Conservation (phyloP, 2,329 filamentous ascomycete species). For the Pezicula neosporulosa region DNA sequence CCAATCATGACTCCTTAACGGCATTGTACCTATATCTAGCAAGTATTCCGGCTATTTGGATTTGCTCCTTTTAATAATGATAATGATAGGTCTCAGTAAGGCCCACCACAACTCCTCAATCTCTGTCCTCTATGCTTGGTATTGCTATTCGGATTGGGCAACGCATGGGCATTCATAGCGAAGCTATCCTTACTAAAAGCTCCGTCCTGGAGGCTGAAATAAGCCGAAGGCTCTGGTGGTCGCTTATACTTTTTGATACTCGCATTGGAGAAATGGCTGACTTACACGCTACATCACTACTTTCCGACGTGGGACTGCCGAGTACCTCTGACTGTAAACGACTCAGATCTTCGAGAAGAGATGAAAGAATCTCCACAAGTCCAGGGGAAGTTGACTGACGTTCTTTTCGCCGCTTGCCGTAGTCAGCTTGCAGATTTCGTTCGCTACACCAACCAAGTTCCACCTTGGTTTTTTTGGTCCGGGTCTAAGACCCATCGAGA, state of each 20-base stretch:
- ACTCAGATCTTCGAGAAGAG: slow-evolving; percentile 54
- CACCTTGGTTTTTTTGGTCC: slow-evolving; percentile 19
- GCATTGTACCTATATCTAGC: slow-evolving; percentile 52
- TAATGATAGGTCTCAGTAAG: slow-evolving; percentile 19
- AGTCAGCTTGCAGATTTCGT: slow-evolving; percentile 49
- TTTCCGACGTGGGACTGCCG: slow-evolving; percentile 50
- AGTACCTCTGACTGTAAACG: slow-evolving; percentile 58
- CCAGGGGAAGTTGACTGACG: slow-evolving; percentile 52
- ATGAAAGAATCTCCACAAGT: slow-evolving; percentile 50
- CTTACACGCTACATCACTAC: slow-evolving; percentile 33
- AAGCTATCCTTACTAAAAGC: slow-evolving; percentile 44
- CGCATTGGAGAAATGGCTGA: slow-evolving; percentile 66
- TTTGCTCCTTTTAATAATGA: too few species aligned
- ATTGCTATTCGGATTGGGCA: slow-evolving; percentile 66
- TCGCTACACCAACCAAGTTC: slow-evolving; percentile 18
- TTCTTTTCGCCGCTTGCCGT: slow-evolving; percentile 55
- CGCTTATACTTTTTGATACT: slow-evolving; percentile 64
- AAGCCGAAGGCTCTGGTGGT: slow-evolving; percentile 72
- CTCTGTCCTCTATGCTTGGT: slow-evolving; percentile 60
- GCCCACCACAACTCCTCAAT: slow-evolving; percentile 50
- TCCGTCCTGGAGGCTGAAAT: slow-evolving; percentile 63
- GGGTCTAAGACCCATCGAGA: slow-evolving; percentile 14
- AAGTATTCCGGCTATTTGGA: slow-evolving; percentile 25
- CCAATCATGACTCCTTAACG: slow-evolving; percentile 42
- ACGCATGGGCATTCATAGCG: slow-evolving; percentile 65